Base-by-base conservation (phyloP, 1,284 basidiomycete species). In the Sporisorium exsertum region DNA sequence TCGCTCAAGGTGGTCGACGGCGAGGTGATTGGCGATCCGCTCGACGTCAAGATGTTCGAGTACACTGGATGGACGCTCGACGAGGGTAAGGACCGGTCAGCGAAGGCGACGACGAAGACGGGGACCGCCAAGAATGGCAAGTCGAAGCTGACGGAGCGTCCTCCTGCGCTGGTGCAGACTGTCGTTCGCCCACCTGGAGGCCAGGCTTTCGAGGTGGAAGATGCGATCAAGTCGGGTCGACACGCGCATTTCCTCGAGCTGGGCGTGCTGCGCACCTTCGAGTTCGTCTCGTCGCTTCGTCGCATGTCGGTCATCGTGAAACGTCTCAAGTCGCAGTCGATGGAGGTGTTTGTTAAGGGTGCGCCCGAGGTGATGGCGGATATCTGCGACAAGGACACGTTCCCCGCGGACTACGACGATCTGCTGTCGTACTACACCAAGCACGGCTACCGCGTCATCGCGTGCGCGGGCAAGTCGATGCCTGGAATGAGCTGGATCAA, bases 301-400 rank as follows among this genome's bases (percentile, higher is more conserved):
- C 88, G 97, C 57, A 99, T 99, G 97, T 97, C 94, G 73, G 97
- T 99, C 29, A 91, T 99, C 62, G 96, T 98, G 81, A 99, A 98
- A 86, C 89, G 94, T 57, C 89, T 99, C 64, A 97, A 93, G 86
- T 95, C 95, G 73, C 91, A 87, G 50, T 94, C 93, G 84, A 98
- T 99, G 94, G 96, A 99, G 85, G 89, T 98, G 9, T 99, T 97
- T 85, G 95, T 96, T 84, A 99, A 99, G 86, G 97, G 97, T 24
- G 97, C 97, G 1, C 97, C 97, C 0, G 97, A 99, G 86, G 94
- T 97, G 61, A 99, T 99, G 95, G 86, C 88, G 3, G 95, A 97
- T 51, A 98, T 99, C 66, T 99, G 84, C 69, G 80, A 83, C 60
- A 67, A 64, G 45, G 66, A 71, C n/a, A 75, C 81, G 1, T 81